Evolutionary conservation across 176 grass and related monocot genomes (phyloP), one percentile per base, ranked within the genome.

Genomic region (Hordeum marinum): DNA sequence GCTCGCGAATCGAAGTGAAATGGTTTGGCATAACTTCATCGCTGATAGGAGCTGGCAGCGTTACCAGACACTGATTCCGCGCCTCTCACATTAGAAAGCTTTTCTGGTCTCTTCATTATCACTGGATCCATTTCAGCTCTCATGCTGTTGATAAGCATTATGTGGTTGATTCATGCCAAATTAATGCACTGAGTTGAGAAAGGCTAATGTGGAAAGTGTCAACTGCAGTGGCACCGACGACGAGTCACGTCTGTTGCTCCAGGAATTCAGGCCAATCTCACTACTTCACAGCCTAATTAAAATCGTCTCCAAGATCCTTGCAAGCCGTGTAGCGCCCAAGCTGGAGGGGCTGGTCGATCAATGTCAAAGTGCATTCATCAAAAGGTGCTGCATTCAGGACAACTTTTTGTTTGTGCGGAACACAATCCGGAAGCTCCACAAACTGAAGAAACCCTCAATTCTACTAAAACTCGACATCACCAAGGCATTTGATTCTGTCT

Each of bases 31-130:
- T 72, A 52, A 9, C 12, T 39, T 50, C 46, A 14, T 23, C 58
- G 5, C 63, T 50, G 29, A 21, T 65, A 9, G 45, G 11, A 23
- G 6, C 18, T 17, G 83, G 69, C 11, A 45, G n/a, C 35, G 10
- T 42, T 8, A 52, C 12, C n/a, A 5, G 25, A 59, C 46, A 69
- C 13, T 10, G 41, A 70, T 8, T 89, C 86, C 18, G 57, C 76
- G 3, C 72, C 76, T 35, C 79, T 91, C 64, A 85, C 54, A 5
- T 67, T 92, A 9, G 42, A 26, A 24, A 89, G 62, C 20, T 95
- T 95, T 15, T 78, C 82, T 0, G 93, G 88, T 24, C 83, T 92
- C 37, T 92, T 95, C n/a, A 62, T 91, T 46, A 85, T 82, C 31
- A 92, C 83, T 1, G 90, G 86, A 21, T 36, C 42, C 8, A 63